phyloP scores from a whole-genome alignment of 768 basidiomycete species.

The Lentinula raphanica region DNA sequence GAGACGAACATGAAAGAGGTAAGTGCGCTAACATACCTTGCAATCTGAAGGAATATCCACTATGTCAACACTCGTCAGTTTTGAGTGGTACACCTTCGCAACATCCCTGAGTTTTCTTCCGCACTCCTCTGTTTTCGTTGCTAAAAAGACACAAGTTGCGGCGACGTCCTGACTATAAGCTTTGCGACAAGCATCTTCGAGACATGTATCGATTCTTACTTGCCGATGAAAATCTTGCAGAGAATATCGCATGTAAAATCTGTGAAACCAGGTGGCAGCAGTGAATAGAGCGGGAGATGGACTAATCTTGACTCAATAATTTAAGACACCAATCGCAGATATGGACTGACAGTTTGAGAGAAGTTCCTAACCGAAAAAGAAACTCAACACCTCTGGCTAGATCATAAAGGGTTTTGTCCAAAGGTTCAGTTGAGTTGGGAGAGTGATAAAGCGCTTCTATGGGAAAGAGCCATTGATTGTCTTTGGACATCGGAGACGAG shows the following conservation, averaged over 20 bases:
- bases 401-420: constrained; percentile 72
- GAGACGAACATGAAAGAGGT: constrained; percentile 10
- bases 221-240: constrained; percentile 79
- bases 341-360: constrained; percentile 63
- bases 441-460: constrained; percentile 51
- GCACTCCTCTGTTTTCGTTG: constrained; percentile 90
- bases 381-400: constrained; percentile 81
- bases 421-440: constrained; percentile 47
- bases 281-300: constrained; percentile 80
- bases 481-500: neutral
- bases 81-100: constrained; percentile 67
- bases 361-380: constrained; percentile 75
- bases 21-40: constrained; percentile 48
- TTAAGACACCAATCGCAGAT: constrained; percentile 9
- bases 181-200: constrained; percentile 8
- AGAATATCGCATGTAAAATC: constrained; percentile 85
- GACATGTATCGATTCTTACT: constrained; percentile 34
- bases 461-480: constrained; percentile 67
- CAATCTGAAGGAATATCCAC: constrained; percentile 55
- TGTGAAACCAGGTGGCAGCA: constrained; percentile 86
- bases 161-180: constrained; percentile 61
- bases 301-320: constrained; percentile 31
- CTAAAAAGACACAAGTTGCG: constrained; percentile 80
- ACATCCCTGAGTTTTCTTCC: constrained; percentile 84
- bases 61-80: constrained; percentile 53